phyloP scores from a whole-genome alignment of 73 alveolate species.

The Halteria grandinella region DNA sequence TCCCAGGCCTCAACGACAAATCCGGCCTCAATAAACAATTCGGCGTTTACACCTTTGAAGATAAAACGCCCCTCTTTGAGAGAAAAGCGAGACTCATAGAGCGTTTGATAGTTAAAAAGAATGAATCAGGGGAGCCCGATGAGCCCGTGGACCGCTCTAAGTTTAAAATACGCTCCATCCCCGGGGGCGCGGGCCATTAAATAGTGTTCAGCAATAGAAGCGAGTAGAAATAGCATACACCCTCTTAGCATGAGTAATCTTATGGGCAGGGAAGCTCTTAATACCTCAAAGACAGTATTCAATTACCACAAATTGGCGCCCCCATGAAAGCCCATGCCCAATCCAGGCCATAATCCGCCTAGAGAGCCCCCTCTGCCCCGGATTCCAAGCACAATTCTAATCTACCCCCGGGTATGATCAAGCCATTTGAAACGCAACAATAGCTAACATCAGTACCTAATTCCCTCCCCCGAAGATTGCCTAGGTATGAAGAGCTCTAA shows the following conservation, averaged over 20 bases:
- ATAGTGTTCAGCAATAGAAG: background rate
- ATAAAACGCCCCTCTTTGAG: constrained; percentile 5
- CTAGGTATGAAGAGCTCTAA: constrained; percentile 18
- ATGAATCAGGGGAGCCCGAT: too few species aligned
- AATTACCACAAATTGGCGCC: background rate
- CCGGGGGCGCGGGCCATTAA: constrained; percentile 30
- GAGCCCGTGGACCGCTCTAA: background rate
- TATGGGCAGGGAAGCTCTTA: too few species aligned
- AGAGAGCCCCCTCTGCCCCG: too few species aligned
- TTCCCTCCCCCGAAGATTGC: constrained; percentile 16
- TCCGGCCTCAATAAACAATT: constrained; percentile 12
- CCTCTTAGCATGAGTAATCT: too few species aligned
- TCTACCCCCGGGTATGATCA: too few species aligned
- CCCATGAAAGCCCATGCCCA: background rate
- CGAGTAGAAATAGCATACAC: background rate
- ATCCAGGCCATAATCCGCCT: too few species aligned
- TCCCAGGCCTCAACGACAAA: too few species aligned
- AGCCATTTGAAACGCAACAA: too few species aligned
- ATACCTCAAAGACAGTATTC: background rate
- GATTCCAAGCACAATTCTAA: too few species aligned
- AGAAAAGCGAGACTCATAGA: constrained; percentile 21
- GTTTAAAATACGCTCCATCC: constrained; percentile 10
- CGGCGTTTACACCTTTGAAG: constrained; percentile 5
- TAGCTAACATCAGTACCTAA: too few species aligned
- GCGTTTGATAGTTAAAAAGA: constrained; percentile 1